phyloP scores from a whole-genome alignment of 2,329 filamentous ascomycete species.

The Didymella pomorum region DNA sequence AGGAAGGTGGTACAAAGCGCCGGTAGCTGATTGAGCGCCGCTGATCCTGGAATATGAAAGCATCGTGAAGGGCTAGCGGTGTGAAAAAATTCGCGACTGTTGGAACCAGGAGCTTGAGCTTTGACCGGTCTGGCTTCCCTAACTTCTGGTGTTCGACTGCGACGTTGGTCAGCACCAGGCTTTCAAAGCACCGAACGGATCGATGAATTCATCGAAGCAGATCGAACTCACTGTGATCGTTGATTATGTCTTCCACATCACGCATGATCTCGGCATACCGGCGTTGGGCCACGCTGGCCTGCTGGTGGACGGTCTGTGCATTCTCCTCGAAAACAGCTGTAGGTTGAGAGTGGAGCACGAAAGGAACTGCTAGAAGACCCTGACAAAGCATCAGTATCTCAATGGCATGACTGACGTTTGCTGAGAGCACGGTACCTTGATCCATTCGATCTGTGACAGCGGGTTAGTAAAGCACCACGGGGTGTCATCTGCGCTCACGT shows the following conservation, averaged over 20 bases:
- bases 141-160: conserved; percentile 75
- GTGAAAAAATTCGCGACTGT: conserved; percentile 95
- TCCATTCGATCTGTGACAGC: conserved; percentile 76
- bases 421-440: conserved; percentile 67
- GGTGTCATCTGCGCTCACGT: conserved; percentile 55
- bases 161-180: conserved; percentile 10
- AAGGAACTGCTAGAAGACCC: conserved; percentile 84
- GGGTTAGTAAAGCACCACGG: not conserved
- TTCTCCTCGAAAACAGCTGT: conserved; percentile 81
- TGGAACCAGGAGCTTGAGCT: conserved; percentile 90
- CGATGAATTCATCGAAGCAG: no score
- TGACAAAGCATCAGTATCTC: conserved; percentile 17
- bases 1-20: conserved; percentile 92
- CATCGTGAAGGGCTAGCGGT: conserved; percentile 81
- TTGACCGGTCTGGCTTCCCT: conserved; percentile 75
- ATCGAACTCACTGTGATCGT: conserved; percentile 77
- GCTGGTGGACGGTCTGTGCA: conserved; percentile 70
- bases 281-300: conserved; percentile 81
- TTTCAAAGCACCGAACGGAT: not conserved
- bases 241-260: conserved; percentile 90
- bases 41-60: conserved; percentile 88
- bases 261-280: conserved; percentile 95
- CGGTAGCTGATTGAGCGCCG: conserved; percentile 87
- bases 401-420: not conserved
- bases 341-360: conserved; percentile 94